Evolutionary conservation across 352 stramenopile genomes (phyloP), one percentile per base, ranked within the genome.

Genomic region (Pythium scleroteichum): DNA sequence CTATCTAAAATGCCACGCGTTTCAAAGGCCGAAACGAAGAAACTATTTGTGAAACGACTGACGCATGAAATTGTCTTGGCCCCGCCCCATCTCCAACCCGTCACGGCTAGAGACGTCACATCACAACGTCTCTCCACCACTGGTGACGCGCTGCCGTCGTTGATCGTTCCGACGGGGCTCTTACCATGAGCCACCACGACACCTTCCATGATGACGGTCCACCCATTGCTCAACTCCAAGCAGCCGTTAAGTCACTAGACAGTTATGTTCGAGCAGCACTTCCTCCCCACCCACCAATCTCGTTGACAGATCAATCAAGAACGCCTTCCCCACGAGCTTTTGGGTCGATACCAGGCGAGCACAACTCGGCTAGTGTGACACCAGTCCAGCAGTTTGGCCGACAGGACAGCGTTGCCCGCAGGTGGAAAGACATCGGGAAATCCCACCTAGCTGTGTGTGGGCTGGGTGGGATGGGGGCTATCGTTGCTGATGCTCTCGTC

Each of bases 161-260:
- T 2, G 5, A 12, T 4, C 44, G n/a, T 17, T 16, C 6, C 26
- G 26, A 19, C 55, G 17, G 56, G 16, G 13, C 32, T 29, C n/a
- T 19, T 20, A 22, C 33, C 46, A 61, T 60, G 59, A 79, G 72
- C 69, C 49, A 73, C 53, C 64, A 68, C 39, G 72, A 81, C 46
- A 60, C 67, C 16, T 78, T 81, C 54, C 69, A 65, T 47, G 69
- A 82, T 50, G 73, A 82, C 51, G 70, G 73, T 9, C 70, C 73
- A 32, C 70, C 70, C 32, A 71, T 82, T 58, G 55, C 64, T 41
- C 71, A 77, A 55, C 63, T 79, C 2, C 73, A 79, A 42, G 71
- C 64, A 3, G 73, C 73, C 17, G 61, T 74, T 35, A 64, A 63
- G 17, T 64, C 65, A n/a, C 69, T 79, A 10, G 68, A 79, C 10